These are phyloP conservation scores for Wickerhamiella kurtzmanii DNA, from an alignment of 805 yeast genomes.

Conservation along the genomic window DNA sequence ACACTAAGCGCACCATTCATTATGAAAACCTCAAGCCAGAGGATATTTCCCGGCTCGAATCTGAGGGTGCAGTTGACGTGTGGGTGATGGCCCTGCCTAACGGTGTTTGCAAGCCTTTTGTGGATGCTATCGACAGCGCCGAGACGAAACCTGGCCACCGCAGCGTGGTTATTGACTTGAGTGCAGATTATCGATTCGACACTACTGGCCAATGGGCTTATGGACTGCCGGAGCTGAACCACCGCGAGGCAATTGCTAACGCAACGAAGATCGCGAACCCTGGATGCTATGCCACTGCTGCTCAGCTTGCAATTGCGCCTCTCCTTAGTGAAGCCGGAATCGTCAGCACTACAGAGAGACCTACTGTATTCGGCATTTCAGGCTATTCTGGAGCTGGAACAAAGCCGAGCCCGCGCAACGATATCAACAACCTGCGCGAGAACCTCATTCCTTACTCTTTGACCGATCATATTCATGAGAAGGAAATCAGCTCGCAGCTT, in stretches of 20 bases:
- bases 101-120: conserved; percentile 68
- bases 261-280: conserved; percentile 89
- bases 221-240: conserved; percentile 86
- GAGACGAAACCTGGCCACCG: conserved; percentile 37
- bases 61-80: conserved; percentile 66
- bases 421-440: conserved; percentile 54
- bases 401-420: conserved; percentile 94
- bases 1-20: conserved; percentile 62
- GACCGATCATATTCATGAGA: conserved; percentile 95
- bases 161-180: conserved; percentile 77
- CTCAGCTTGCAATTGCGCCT: conserved; percentile 87
- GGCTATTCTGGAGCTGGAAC: conserved; percentile 99
- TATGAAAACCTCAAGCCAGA: conserved; percentile 81
- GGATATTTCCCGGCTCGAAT: conserved; percentile 69
- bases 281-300: conserved; percentile 98
- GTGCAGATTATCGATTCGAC: conserved; percentile 95
- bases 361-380: conserved; percentile 86
- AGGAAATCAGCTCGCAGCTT: conserved; percentile 72
- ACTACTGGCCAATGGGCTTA: conserved; percentile 78
- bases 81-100: conserved; percentile 99
- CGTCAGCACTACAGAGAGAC: conserved; percentile 47
- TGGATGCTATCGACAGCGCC: conserved; percentile 27
- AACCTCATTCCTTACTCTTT: conserved; percentile 90
- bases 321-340: conserved; percentile 33
- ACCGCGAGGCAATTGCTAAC: conserved; percentile 48